These are phyloP conservation scores for Lactifluus subvellereus DNA, from an alignment of 768 basidiomycete genomes.

Conservation along the genomic window DNA sequence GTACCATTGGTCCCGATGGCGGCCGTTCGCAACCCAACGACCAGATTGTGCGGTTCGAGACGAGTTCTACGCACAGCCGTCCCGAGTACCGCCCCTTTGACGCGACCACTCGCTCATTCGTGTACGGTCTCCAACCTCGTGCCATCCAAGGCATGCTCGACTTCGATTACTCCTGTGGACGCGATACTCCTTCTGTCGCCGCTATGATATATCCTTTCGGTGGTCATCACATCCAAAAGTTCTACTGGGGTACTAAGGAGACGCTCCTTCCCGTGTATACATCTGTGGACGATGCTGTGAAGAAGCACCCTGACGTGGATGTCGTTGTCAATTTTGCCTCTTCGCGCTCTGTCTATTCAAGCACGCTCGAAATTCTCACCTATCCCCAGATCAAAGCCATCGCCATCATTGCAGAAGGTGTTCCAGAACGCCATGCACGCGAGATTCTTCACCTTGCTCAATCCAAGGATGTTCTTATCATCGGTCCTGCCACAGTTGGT, in stretches of 20 bases:
- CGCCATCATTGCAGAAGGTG: constrained; percentile 97
- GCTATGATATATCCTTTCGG: constrained; percentile 99
- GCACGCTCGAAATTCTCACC: constrained; percentile 87
- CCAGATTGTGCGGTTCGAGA: constrained; percentile 85
- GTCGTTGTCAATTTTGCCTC: constrained; percentile 98
- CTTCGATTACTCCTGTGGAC: constrained; percentile 98
- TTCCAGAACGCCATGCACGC: constrained; percentile 94
- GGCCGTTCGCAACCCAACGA: constrained; percentile 81
- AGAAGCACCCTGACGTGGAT: constrained; percentile 95
- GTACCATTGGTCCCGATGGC: constrained; percentile 70
- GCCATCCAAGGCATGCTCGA: constrained; percentile 99
- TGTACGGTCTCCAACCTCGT: constrained; percentile 97
- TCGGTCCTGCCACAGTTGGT: constrained; percentile 96
- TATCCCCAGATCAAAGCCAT: constrained; percentile 64
- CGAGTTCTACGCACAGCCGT: constrained; percentile 40
- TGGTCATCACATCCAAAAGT: constrained; percentile 99
- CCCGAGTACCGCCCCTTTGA: constrained; percentile 92
- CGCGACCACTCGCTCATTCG: constrained; percentile 88
- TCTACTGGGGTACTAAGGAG: constrained; percentile 99
- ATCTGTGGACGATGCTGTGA: constrained; percentile 78
- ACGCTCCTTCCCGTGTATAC: constrained; percentile 98
- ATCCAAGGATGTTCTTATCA: constrained; percentile 83
- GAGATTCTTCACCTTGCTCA: constrained; percentile 90
- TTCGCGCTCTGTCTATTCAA: constrained; percentile 88
- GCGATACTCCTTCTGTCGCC: constrained; percentile 84